Percentiles rank a stretch among this genome's conserved stretches.
Conservation (phyloP, 306 rosid species). For the Gillenia trifoliata region DNA sequence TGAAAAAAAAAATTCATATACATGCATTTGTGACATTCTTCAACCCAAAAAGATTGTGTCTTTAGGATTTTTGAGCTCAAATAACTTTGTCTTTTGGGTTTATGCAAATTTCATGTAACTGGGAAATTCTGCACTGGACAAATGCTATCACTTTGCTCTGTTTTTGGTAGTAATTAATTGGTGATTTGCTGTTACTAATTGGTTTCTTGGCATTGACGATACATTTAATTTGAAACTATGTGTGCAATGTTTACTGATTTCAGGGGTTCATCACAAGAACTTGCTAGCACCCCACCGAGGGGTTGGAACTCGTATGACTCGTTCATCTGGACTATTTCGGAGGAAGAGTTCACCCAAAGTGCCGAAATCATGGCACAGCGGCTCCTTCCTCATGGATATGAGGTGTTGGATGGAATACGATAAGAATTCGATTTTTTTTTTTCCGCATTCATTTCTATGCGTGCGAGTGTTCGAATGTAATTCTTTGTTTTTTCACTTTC, state of each 20-base stretch:
- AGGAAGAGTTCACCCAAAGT: conserved; percentile 60
- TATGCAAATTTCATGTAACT: no score
- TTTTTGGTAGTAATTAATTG: no score
- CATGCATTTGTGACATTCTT: not conserved
- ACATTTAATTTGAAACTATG: not conserved
- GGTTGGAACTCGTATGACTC: conserved; percentile 98
- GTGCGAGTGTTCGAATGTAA: not conserved
- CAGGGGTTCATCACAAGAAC: conserved; percentile 54
- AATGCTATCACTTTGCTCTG: no score
- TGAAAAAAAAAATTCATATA: no score
- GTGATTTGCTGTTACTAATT: not conserved
- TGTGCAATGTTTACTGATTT: conserved; percentile 12
- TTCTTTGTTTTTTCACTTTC: conserved; percentile 5
- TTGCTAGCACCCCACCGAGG: conserved; percentile 73
- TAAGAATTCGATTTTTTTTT: not conserved
- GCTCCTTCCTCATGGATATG: conserved; percentile 57
- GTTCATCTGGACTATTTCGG: conserved; percentile 78
- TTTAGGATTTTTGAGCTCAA: not conserved
- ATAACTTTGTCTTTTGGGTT: not conserved
- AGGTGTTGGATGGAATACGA: conserved; percentile 43
- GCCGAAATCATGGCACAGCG: conserved; percentile 49
- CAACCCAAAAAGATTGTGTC: not conserved
- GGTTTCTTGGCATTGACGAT: not conserved
- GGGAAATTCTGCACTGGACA: no score
- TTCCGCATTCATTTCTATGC: not conserved